Percentiles rank a stretch among this genome's conserved stretches.
Conservation (phyloP, 2,329 filamentous ascomycete genomes). For the Cladosporium sp. region DNA sequence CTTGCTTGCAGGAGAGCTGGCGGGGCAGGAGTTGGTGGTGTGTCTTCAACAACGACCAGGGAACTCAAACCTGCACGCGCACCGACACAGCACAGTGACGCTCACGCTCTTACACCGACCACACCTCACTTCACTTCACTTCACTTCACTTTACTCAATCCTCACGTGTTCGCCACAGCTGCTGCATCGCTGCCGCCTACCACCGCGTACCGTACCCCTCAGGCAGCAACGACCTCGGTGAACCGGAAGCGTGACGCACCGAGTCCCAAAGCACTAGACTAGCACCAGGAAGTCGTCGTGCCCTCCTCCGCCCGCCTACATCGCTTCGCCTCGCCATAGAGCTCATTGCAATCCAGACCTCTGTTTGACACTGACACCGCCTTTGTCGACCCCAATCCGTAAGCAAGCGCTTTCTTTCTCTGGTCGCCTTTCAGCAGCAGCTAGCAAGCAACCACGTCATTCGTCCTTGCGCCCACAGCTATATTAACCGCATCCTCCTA, state of each 20-base stretch:
- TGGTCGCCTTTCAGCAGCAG: constrained; percentile 3
- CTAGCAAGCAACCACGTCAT: constrained; percentile 10
- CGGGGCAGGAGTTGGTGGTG: background rate
- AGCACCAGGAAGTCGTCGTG: background rate
- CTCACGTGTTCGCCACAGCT: background rate
- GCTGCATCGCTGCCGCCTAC: background rate
- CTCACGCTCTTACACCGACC: background rate
- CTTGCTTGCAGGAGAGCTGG: background rate
- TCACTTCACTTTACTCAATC: background rate
- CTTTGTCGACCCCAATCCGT: constrained; percentile 14
- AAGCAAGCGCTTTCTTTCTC: constrained; percentile 3
- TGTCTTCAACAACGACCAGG: background rate
- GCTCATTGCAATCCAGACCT: background rate
- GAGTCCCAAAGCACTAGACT: background rate
- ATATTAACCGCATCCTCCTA: background rate
- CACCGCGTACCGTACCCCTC: background rate
- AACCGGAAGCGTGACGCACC: constrained; percentile 16
- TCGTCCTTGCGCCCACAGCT: background rate
- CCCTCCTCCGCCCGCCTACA: background rate
- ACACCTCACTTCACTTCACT: background rate
- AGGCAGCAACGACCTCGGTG: constrained; percentile 6
- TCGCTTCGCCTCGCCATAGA: background rate
- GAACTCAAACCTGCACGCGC: background rate
- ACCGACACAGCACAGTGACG: background rate
- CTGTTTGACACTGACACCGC: background rate